Percentiles rank a stretch among this genome's conserved stretches.
phyloP scores from a whole-genome alignment of 1,284 basidiomycete genomes.

The Ganoderma multipileum region DNA sequence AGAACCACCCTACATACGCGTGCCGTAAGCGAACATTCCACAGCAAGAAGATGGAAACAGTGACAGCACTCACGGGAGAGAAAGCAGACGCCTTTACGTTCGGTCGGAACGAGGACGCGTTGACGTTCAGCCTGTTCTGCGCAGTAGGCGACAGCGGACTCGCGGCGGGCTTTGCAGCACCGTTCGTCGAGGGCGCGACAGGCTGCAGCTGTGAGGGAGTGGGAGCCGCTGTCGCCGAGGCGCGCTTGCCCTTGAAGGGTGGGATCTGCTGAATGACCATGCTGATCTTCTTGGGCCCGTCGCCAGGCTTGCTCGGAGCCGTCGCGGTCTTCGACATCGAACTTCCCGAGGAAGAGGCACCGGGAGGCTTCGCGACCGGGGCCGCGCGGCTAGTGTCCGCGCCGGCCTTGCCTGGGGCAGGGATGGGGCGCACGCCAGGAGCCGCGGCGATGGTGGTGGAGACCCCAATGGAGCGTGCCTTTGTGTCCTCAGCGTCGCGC shows the following conservation, averaged over 20 bases:
- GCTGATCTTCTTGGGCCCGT: slow-evolving; percentile 45
- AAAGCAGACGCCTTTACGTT: slow-evolving; percentile 75
- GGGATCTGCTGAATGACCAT: slow-evolving; percentile 92
- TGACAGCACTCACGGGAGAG: slow-evolving; percentile 33
- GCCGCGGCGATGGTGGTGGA: slow-evolving; percentile 44
- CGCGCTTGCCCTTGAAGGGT: slow-evolving; percentile 81
- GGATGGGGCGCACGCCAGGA: slow-evolving; percentile 33
- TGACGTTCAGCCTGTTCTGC: slow-evolving; percentile 65
- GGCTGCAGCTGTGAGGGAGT: slow-evolving; percentile 30
- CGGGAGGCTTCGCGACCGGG: slow-evolving; percentile 20
- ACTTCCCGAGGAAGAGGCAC: slow-evolving; percentile 15
- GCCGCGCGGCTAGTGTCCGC: slow-evolving; percentile 28
- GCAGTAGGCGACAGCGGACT: slow-evolving; percentile 52
- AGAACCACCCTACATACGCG: slow-evolving; percentile 49
- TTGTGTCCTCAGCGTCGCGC: slow-evolving; percentile 68
- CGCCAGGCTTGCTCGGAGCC: slow-evolving; percentile 39
- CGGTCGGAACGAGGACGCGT: slow-evolving; percentile 82
- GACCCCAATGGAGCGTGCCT: slow-evolving; percentile 72
- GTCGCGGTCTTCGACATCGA: slow-evolving; percentile 37
- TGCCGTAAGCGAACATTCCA: neutral
- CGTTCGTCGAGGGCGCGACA: slow-evolving; percentile 40
- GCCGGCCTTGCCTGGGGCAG: slow-evolving; percentile 27
- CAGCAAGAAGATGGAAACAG: slow-evolving; percentile 1
- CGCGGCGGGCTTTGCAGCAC: slow-evolving; percentile 36
- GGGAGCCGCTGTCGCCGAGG: slow-evolving; percentile 33